Evolutionary conservation across 1,139 yeast genomes (phyloP).

Genomic region (Protomyces lactucae-debilis): DNA sequence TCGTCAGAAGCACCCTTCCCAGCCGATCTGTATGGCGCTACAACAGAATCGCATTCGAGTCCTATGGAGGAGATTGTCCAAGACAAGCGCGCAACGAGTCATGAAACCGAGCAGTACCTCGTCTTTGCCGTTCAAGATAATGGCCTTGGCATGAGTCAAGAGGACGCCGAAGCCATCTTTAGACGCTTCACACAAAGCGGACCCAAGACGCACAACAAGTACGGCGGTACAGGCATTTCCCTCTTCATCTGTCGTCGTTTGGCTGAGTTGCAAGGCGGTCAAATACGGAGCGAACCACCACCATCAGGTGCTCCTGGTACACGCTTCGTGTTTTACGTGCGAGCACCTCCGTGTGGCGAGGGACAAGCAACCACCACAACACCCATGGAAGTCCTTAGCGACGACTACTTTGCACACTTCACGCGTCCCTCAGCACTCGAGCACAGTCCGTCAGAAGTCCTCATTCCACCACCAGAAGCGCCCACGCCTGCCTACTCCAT

Average conservation of each 20-base stretch:
- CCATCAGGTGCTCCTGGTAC: conserved; percentile 31
- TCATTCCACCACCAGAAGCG: not conserved
- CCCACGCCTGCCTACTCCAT: not conserved
- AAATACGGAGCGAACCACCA: conserved; percentile 27
- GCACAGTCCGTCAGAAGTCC: not conserved
- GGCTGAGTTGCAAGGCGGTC: conserved; percentile 33
- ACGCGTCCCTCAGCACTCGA: not conserved
- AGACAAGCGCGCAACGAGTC: not conserved
- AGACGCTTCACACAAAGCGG: conserved; percentile 32
- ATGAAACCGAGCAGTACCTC: not conserved
- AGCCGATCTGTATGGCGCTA: not conserved
- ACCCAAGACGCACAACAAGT: conserved; percentile 33
- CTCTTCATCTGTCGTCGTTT: conserved; percentile 32
- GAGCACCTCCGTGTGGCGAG: conserved; percentile 6
- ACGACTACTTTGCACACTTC: not conserved
- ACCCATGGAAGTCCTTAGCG: not conserved
- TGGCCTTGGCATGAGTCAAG: conserved; percentile 16
- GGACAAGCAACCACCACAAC: not conserved
- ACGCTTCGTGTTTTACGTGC: conserved; percentile 30
- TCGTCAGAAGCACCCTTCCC: not conserved
- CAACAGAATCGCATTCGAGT: not conserved
- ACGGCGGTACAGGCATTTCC: conserved; percentile 33
- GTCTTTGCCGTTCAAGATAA: conserved; percentile 16
- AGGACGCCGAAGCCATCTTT: conserved; percentile 20
- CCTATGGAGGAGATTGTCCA: not conserved